Base-by-base conservation (phyloP, 306 rosid genomes). In the Mucuna pruriens region DNA sequence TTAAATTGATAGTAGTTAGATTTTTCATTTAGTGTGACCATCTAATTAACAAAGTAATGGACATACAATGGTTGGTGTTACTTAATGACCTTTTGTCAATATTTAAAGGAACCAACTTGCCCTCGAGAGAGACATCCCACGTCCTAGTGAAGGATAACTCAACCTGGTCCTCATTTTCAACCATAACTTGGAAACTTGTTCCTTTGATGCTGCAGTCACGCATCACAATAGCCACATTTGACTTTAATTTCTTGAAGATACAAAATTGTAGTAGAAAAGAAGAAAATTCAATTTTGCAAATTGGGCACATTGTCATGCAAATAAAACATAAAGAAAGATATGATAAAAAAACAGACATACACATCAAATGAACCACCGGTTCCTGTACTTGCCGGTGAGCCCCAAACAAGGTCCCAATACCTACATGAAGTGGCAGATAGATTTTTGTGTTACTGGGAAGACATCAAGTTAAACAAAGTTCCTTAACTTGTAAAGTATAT, bases 331-430 rank as follows among this genome's bases (percentile, higher is more conserved):
- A 2, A 22, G 48, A 71, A 44, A 25, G 4, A 63, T n/a, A 44
- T 17, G 4, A 63, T n/a, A 34, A 26, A 39, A 57, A 55, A 3
- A 29, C 2, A 38, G 25, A 77, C 95, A 15, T 93, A 95, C 99
- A 86, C 89, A 79, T 95, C 97, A 75, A 95, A 93, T 70, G 9
- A 78, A 38, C 98, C 97, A 6, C 76, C 63, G 75, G 91, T 87
- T 80, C 90, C 87, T 5, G 90, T 17, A 66, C 80, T 77, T 20
- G 83, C 42, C 58, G 89, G 63, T 12, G 86, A n/a, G 82, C 78
- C 90, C 97, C 97, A 95, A 64, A 95, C 99, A 72, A 95, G 90
- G 82, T 95, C 99, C 97, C 97, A 95, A 71, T 92, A 95, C 81
- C 97, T 95, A 33, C 34, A 79, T 80, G 17, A 73, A 23, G 42